A percentile compares a stretch with the other conserved stretches of the same genome.
phyloP scores from a whole-genome alignment of 805 yeast species.

The Metschnikowia reukaufii region DNA sequence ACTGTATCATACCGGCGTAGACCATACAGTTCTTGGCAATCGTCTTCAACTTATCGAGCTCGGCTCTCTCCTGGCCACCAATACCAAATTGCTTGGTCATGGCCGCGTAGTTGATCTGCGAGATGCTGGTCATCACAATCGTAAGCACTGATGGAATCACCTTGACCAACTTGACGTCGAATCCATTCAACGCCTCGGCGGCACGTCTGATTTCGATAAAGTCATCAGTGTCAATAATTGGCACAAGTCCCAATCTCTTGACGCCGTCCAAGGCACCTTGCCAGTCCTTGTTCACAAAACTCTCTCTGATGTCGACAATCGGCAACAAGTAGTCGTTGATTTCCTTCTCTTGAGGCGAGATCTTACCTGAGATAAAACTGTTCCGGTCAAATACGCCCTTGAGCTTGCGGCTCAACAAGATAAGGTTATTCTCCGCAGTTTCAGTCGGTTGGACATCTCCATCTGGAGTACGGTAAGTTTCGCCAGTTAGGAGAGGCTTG shows the following conservation, averaged over 20 bases:
- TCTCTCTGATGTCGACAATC: slow-evolving; percentile 65
- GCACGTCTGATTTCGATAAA: slow-evolving; percentile 59
- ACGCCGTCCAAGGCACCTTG: slow-evolving; percentile 56
- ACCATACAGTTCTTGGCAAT: slow-evolving; percentile 87
- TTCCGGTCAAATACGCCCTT: slow-evolving; percentile 52
- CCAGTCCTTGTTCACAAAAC: slow-evolving; percentile 58
- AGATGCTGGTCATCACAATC: slow-evolving; percentile 76
- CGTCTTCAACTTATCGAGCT: slow-evolving; percentile 50
- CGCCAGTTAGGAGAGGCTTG: slow-evolving; percentile 48
- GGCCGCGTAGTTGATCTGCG: slow-evolving; percentile 52
- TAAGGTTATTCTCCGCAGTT: slow-evolving; percentile 48
- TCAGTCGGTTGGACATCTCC: slow-evolving; percentile 33
- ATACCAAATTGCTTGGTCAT: slow-evolving; percentile 45
- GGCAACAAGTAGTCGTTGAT: slow-evolving; percentile 65
- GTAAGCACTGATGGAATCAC: slow-evolving; percentile 78
- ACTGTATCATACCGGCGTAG: slow-evolving; percentile 92
- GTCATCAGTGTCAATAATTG: slow-evolving; percentile 50
- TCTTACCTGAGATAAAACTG: slow-evolving; percentile 55
- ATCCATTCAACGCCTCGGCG: slow-evolving; percentile 54
- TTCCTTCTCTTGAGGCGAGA: slow-evolving; percentile 56
- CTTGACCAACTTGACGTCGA: slow-evolving; percentile 71
- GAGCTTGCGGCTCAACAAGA: slow-evolving; percentile 46
- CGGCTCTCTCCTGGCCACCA: slow-evolving; percentile 48
- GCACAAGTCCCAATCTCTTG: slow-evolving; percentile 63
- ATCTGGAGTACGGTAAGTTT: slow-evolving; percentile 36